These are phyloP conservation scores for Trichophaea hybrida DNA, from an alignment of 2,329 filamentous ascomycete species.

Conservation along the genomic window DNA sequence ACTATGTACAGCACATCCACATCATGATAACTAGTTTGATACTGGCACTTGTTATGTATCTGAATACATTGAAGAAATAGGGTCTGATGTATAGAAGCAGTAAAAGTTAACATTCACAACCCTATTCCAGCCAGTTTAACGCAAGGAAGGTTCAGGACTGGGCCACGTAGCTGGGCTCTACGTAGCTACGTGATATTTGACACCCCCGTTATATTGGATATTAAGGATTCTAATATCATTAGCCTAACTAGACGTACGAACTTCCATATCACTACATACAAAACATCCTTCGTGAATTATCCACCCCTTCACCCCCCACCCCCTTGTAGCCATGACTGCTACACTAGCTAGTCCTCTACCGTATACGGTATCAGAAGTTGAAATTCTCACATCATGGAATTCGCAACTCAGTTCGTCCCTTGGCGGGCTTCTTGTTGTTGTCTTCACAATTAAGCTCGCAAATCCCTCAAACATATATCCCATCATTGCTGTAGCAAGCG, in stretches of 20 bases:
- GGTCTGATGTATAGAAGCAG: slow-evolving; percentile 35
- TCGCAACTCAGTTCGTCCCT: slow-evolving; percentile 33
- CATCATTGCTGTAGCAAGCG: slow-evolving; percentile 45
- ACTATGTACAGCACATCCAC: no score
- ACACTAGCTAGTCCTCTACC: slow-evolving; percentile 37
- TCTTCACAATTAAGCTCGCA: slow-evolving; percentile 45
- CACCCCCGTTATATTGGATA: background rate
- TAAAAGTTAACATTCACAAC: no score
- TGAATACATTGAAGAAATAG: slow-evolving; percentile 41
- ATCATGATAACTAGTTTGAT: background rate
- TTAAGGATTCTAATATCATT: background rate
- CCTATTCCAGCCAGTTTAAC: background rate
- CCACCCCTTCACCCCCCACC: slow-evolving; percentile 36
- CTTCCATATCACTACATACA: no score
- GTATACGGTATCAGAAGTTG: slow-evolving; percentile 35
- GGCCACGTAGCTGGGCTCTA: slow-evolving; percentile 43
- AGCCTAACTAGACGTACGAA: background rate
- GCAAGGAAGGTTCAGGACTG: slow-evolving; percentile 40
- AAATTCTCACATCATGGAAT: slow-evolving; percentile 38
- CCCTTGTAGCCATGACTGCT: slow-evolving; percentile 42
- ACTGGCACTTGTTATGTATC: slow-evolving; percentile 45
- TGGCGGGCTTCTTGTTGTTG: slow-evolving; percentile 43
- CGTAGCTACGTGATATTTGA: slow-evolving; percentile 30
- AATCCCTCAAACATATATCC: slow-evolving; percentile 44
- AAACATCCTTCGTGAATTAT: no score